phyloP scores from a whole-genome alignment of 2,329 filamentous ascomycete genomes.

The Aspergillus pseudoviridinutans region DNA sequence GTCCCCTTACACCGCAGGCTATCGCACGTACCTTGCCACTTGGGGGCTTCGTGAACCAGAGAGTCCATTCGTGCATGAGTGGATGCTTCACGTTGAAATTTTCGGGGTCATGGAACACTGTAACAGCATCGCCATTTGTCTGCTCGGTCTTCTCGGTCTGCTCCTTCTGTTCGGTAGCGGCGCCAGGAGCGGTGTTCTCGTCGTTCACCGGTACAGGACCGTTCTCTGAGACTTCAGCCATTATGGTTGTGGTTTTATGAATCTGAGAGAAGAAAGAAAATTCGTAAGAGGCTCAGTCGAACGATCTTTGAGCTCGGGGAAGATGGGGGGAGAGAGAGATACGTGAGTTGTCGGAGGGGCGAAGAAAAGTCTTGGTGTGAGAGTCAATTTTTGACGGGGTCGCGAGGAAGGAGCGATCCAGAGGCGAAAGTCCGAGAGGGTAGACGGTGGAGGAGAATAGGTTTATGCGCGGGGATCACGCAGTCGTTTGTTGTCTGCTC shows the following conservation, averaged over 20 bases:
- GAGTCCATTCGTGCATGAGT: slow-evolving; percentile 93
- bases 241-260: slow-evolving; percentile 19
- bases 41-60: slow-evolving; percentile 99
- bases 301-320: slow-evolving; percentile 4
- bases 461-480: slow-evolving; percentile 6
- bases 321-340: slow-evolving; percentile 1
- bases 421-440: slow-evolving; percentile 1
- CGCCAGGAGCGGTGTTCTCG: slow-evolving; percentile 52
- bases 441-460: slow-evolving; percentile 7
- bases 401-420: slow-evolving; percentile 26
- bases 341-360: slow-evolving; percentile 9
- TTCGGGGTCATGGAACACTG: slow-evolving; percentile 95
- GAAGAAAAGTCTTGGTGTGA: slow-evolving; percentile 14
- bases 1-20: background rate
- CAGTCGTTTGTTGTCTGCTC: slow-evolving; percentile 27
- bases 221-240: slow-evolving; percentile 38
- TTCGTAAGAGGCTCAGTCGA: background rate
- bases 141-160: slow-evolving; percentile 19
- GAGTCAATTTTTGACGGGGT: slow-evolving; percentile 21
- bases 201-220: slow-evolving; percentile 41
- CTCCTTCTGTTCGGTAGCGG: slow-evolving; percentile 44
- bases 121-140: slow-evolving; percentile 62
- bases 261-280: background rate
- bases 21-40: slow-evolving; percentile 72
- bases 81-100: slow-evolving; percentile 99